Evolutionary conservation across 2,329 filamentous ascomycete genomes (phyloP), one percentile per base, ranked within the genome.

Genomic region (Ophiostoma australiae): DNA sequence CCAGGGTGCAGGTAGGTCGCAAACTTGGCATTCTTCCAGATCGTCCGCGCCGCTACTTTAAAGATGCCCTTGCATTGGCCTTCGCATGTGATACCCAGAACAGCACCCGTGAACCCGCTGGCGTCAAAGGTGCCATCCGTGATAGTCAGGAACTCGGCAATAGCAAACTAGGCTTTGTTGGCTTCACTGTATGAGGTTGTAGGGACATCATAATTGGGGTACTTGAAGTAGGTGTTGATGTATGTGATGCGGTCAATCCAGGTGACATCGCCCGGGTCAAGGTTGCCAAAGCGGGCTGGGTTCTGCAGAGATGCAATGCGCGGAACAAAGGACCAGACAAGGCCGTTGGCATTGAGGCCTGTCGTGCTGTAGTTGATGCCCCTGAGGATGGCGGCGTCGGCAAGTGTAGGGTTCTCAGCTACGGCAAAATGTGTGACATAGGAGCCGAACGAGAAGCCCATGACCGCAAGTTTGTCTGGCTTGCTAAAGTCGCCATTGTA

Each of bases 131-230:
- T 31, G 13, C 52, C 52, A 13, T 58, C 52, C 3, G 52, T 58
- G 23, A 55, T 55, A n/a, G 52, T 55, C 52, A 55, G 15, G n/a
- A 58, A 58, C n/a, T 58, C n/a, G n/a, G n/a, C 52, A 58, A 58
- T 58, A 27, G 52, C 52, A 27, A 58, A 58, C 6, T 8, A n/a
- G 17, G 48, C 52, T 27, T 58, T 58, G 52, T 58, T 52, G 52
- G 52, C 52, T 58, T 58, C n/a, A 27, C 52, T 58, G n/a, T 58
- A 58, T n/a, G 52, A 58, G 2, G 52, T 13, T 58, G 52, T 27
- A 13, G 52, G 52, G n/a, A 58, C n/a, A 13, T 27, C 52, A 27
- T 58, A 58, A 13, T 58, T 58, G n/a, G 52, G 52, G 52, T 58
- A 58, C 23, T 58, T 58, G n/a, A 58, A 58, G 52, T 58, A 58